Conservation (phyloP, 495 filamentous ascomycete species). For the Penicillium paradoxum region DNA sequence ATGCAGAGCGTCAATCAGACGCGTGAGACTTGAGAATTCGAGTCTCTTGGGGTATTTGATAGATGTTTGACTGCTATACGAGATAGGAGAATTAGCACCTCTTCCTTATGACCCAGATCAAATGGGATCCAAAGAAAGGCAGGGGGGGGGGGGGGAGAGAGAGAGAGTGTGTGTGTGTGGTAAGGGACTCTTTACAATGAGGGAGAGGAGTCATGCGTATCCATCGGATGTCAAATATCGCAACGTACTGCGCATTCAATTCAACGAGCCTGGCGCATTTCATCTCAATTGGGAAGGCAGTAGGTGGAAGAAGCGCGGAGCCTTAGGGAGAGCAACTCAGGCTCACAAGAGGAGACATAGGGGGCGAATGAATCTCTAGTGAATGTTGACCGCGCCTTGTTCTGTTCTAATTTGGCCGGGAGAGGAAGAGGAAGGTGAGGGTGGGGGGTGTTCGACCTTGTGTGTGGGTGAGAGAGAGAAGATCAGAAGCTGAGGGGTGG, state of each 20-base stretch:
- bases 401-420: neutral
- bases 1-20: too few species aligned
- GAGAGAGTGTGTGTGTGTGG: too few species aligned
- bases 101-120: too few species aligned
- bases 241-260: neutral
- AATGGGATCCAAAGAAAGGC: too few species aligned
- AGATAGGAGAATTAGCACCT: too few species aligned
- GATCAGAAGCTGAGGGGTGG: conserved; percentile 17
- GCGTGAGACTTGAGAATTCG: too few species aligned
- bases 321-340: neutral
- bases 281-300: conserved; percentile 1
- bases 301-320: conserved; percentile 1
- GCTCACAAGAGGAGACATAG: conserved; percentile 15
- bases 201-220: neutral
- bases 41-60: too few species aligned
- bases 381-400: too few species aligned
- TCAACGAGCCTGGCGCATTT: conserved; percentile 4
- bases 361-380: conserved; percentile 2
- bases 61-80: too few species aligned
- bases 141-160: too few species aligned
- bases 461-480: conserved; percentile 5
- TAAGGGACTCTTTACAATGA: too few species aligned
- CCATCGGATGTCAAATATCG: neutral
- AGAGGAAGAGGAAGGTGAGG: neutral
- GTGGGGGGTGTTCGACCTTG: too few species aligned